Evolutionary conservation across 768 basidiomycete species (phyloP).

Genomic region (Naganishia onofrii): DNA sequence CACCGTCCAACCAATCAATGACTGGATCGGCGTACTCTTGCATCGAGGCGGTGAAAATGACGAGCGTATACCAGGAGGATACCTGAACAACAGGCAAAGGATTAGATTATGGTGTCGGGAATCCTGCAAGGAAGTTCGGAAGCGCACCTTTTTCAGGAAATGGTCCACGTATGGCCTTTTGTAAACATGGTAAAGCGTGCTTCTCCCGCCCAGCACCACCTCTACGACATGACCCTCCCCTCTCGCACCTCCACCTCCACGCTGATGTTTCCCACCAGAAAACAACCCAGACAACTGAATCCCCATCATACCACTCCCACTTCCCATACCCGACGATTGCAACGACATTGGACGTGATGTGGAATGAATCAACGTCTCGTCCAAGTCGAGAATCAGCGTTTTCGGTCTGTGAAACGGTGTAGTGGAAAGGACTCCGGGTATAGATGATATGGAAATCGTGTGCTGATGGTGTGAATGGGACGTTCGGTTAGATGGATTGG

Average conservation of each 20-base stretch:
- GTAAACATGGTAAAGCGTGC: slow-evolving; percentile 94
- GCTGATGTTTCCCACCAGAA: slow-evolving; percentile 16
- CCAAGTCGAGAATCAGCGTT: slow-evolving; percentile 93
- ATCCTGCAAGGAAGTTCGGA: background rate
- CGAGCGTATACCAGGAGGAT: slow-evolving; percentile 95
- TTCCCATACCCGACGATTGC: slow-evolving; percentile 53
- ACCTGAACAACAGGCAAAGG: slow-evolving; percentile 60
- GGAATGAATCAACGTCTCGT: slow-evolving; percentile 97
- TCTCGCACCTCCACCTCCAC: slow-evolving; percentile 39
- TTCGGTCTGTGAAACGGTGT: slow-evolving; percentile 79
- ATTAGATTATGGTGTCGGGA: background rate
- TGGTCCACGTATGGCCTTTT: slow-evolving; percentile 97
- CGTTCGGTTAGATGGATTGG: slow-evolving; percentile 26
- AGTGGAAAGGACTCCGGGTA: slow-evolving; percentile 35
- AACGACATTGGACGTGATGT: slow-evolving; percentile 67
- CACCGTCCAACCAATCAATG: slow-evolving; percentile 97
- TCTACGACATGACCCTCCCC: slow-evolving; percentile 84
- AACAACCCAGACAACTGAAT: slow-evolving; percentile 45
- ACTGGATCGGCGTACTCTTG: slow-evolving; percentile 99
- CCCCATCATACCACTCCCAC: slow-evolving; percentile 52
- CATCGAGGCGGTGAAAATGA: slow-evolving; percentile 98
- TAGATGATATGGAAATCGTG: slow-evolving; percentile 23
- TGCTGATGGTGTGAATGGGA: slow-evolving; percentile 25
- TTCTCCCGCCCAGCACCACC: slow-evolving; percentile 80
- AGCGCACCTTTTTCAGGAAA: slow-evolving; percentile 75